phyloP scores from a whole-genome alignment of 306 rosid species.

The Cercis canadensis region DNA sequence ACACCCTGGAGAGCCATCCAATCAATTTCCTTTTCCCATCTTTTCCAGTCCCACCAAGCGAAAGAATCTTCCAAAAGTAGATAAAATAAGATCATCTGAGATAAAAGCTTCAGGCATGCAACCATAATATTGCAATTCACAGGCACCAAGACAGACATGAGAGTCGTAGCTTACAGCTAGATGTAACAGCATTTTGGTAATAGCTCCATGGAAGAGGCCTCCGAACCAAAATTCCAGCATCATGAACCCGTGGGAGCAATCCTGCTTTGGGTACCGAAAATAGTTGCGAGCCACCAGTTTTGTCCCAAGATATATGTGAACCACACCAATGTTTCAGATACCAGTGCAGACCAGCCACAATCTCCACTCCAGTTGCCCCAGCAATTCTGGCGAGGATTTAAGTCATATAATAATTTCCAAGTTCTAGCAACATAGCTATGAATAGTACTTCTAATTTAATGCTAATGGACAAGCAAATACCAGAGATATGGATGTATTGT shows the following conservation, averaged over 20 bases:
- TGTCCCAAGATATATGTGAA: constrained; percentile 89
- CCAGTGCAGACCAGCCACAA: constrained; percentile 84
- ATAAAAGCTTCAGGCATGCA: constrained; percentile 16
- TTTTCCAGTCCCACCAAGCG: constrained; percentile 95
- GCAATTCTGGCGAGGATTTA: constrained; percentile 49
- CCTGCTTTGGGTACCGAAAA: constrained; percentile 67
- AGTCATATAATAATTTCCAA: constrained; percentile 15
- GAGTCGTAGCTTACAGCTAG: constrained; percentile 71
- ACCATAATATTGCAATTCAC: constrained; percentile 30
- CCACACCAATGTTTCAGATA: constrained; percentile 79
- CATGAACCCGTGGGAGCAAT: constrained; percentile 58
- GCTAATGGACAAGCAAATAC: not conserved
- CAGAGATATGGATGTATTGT: too few species aligned
- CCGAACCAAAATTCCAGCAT: constrained; percentile 56
- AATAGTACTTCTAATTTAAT: not conserved
- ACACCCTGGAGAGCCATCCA: constrained; percentile 97
- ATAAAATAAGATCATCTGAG: constrained; percentile 32
- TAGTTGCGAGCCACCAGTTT: constrained; percentile 82
- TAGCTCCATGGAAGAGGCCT: constrained; percentile 85
- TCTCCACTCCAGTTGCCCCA: constrained; percentile 86
- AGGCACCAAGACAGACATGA: constrained; percentile 7
- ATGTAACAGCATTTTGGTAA: constrained; percentile 93
- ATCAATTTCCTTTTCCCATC: constrained; percentile 97
- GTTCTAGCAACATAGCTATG: not conserved
- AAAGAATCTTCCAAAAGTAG: constrained; percentile 66